A percentile compares a stretch with the other conserved stretches of the same genome.
These are phyloP conservation scores for Phytophthora fragariaefolia DNA, from an alignment of 352 stramenopile genomes.

Conservation along the genomic window DNA sequence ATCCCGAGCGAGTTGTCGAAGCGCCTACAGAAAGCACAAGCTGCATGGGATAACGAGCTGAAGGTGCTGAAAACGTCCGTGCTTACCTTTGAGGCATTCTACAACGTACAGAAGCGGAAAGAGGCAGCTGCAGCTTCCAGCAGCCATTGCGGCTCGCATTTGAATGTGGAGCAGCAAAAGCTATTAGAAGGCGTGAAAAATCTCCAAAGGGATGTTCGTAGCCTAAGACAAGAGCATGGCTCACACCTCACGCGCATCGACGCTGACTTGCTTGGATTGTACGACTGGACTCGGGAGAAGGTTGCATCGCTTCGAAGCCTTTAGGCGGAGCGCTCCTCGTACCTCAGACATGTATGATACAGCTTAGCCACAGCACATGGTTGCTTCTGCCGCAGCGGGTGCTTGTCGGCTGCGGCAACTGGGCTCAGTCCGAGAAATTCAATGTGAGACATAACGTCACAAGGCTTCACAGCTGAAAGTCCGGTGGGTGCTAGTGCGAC, in stretches of 20 bases:
- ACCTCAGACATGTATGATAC: no score
- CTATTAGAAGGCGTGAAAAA: conserved; percentile 24
- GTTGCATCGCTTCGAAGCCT: conserved; percentile 20
- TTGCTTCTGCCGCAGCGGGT: not conserved
- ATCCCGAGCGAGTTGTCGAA: conserved; percentile 62
- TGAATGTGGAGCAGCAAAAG: conserved; percentile 29
- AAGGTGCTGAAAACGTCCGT: conserved; percentile 40
- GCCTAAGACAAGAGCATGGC: conserved; percentile 41
- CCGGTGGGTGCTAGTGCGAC: no score
- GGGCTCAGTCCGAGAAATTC: no score
- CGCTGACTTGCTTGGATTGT: conserved; percentile 56
- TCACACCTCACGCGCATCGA: conserved; percentile 46
- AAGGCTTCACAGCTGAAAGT: not conserved
- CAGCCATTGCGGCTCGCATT: not conserved
- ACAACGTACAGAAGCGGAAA: conserved; percentile 31
- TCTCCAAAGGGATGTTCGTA: conserved; percentile 27
- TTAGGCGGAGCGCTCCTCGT: not conserved
- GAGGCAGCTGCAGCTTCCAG: not conserved
- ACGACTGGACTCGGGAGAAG: conserved; percentile 66
- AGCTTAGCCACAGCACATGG: not conserved
- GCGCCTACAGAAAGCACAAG: conserved; percentile 52
- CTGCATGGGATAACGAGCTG: conserved; percentile 49
- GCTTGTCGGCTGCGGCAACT: not conserved
- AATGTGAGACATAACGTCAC: conserved; percentile 8
- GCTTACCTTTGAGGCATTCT: conserved; percentile 38